phyloP scores from a whole-genome alignment of 495 filamentous ascomycete genomes.

The Tuber aestivum region DNA sequence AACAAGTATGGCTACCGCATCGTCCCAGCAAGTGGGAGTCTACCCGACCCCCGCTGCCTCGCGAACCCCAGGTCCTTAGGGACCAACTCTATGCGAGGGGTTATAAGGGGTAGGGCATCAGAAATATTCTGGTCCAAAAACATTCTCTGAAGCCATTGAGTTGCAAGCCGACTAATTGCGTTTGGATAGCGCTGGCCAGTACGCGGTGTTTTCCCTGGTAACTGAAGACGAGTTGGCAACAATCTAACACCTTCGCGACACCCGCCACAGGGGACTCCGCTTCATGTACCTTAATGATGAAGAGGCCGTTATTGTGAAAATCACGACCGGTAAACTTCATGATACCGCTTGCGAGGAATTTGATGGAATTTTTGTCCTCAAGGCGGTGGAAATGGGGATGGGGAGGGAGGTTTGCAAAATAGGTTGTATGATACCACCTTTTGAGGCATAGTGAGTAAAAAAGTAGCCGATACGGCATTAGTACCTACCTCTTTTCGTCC shows the following conservation, averaged over 20 bases:
- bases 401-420: no score
- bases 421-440: no score
- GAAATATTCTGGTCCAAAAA: background rate
- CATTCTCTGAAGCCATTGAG: background rate
- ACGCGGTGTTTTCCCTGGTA: background rate
- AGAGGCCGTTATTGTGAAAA: slow-evolving; percentile 10
- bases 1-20: no score
- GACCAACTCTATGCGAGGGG: no score
- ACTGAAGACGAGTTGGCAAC: no score
- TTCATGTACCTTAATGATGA: slow-evolving; percentile 4
- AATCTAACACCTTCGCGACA: background rate
- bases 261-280: background rate
- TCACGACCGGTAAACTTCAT: background rate
- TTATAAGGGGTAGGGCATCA: background rate
- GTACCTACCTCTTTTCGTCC: background rate
- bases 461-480: slow-evolving; percentile 8
- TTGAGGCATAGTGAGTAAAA: background rate
- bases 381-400: no score
- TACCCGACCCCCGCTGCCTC: no score
- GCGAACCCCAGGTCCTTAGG: no score
- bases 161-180: background rate
- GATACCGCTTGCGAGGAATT: background rate
- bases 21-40: no score
- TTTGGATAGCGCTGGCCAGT: background rate
- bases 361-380: no score